Conservation (phyloP, 1,284 basidiomycete species). For the Marasmius oreades region DNA sequence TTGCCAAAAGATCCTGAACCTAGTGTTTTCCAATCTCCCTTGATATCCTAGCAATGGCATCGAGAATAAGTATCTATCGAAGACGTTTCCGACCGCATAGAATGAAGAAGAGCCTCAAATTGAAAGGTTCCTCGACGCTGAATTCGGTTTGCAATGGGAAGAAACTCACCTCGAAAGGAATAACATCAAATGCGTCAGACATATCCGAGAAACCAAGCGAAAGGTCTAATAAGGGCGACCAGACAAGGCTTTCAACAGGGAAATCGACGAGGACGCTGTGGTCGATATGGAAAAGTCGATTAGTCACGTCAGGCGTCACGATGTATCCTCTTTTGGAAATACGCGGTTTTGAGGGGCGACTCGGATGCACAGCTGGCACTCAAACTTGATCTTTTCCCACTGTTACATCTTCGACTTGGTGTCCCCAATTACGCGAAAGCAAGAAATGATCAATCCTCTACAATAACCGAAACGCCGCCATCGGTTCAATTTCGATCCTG, state of each 20-base stretch:
- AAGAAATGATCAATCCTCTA: too few species aligned
- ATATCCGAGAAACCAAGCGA: constrained; percentile 21
- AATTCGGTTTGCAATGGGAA: not conserved
- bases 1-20: constrained; percentile 92
- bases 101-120: not conserved
- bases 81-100: not conserved
- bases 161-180: constrained; percentile 68
- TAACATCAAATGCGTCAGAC: constrained; percentile 77
- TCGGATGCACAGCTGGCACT: too few species aligned
- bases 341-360: not conserved
- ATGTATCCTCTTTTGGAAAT: not conserved
- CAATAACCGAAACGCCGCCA: too few species aligned
- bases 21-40: constrained; percentile 83
- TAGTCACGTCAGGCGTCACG: not conserved
- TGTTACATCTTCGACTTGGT: too few species aligned
- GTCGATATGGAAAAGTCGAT: not conserved
- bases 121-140: not conserved
- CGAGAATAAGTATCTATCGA: not conserved
- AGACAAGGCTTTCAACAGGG: not conserved
- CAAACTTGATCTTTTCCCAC: too few species aligned
- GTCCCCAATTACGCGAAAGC: too few species aligned
- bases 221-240: not conserved
- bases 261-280: not conserved
- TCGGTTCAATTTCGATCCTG: not conserved
- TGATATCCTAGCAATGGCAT: constrained; percentile 65